Conservation (phyloP, 2,329 filamentous ascomycete genomes). For the Claviceps spartinae region DNA sequence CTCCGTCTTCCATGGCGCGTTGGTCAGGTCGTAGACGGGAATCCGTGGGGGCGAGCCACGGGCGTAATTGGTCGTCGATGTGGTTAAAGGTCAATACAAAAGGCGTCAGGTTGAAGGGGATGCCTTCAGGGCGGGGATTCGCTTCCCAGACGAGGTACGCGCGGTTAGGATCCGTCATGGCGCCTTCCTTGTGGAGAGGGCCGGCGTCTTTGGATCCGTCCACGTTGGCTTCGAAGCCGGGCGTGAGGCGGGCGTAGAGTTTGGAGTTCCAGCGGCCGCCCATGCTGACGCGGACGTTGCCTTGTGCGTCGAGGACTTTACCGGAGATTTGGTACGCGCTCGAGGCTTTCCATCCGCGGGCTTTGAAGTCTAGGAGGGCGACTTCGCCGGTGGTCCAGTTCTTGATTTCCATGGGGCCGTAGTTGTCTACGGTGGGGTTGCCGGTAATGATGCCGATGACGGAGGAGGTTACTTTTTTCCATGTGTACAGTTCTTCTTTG, state of each 20-base stretch:
- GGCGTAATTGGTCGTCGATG: slow-evolving; percentile 64
- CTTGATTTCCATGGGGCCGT: slow-evolving; percentile 91
- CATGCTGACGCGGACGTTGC: slow-evolving; percentile 76
- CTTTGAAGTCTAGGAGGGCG: slow-evolving; percentile 85
- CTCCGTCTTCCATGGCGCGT: slow-evolving; percentile 95
- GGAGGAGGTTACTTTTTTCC: slow-evolving; percentile 96
- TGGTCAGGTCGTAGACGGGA: slow-evolving; percentile 89
- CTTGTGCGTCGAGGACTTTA: slow-evolving; percentile 66
- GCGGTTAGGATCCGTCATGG: slow-evolving; percentile 51
- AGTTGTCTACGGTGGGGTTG: slow-evolving; percentile 94
- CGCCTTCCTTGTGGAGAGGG: slow-evolving; percentile 32
- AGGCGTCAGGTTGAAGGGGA: slow-evolving; percentile 94
- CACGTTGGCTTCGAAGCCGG: slow-evolving; percentile 69
- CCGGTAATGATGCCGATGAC: slow-evolving; percentile 98
- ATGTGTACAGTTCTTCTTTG: slow-evolving; percentile 82
- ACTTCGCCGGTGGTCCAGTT: slow-evolving; percentile 93
- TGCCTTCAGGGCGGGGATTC: slow-evolving; percentile 63
- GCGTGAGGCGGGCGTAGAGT: slow-evolving; percentile 84
- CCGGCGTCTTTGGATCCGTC: slow-evolving; percentile 36
- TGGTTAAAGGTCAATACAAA: slow-evolving; percentile 94
- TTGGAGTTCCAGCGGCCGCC: slow-evolving; percentile 96
- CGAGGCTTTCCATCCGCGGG: slow-evolving; percentile 87
- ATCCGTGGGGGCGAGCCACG: slow-evolving; percentile 79
- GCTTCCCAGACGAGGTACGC: slow-evolving; percentile 92
- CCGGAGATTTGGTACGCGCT: slow-evolving; percentile 82